These are phyloP conservation scores for Fusarium avenaceum DNA, from an alignment of 2,329 filamentous ascomycete species.

Conservation along the genomic window DNA sequence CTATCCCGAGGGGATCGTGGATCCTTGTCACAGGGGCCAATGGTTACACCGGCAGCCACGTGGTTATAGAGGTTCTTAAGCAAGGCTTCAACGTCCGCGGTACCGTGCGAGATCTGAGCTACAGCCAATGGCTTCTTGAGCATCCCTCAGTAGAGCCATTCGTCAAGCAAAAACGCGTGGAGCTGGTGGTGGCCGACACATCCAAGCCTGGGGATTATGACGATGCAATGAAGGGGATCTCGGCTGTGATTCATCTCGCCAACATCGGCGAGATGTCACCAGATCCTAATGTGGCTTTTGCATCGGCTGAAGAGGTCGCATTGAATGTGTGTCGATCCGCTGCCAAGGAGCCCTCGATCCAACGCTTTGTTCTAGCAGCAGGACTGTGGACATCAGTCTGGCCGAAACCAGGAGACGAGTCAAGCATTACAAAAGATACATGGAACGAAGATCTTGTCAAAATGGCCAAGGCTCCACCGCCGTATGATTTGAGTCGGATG, in stretches of 20 bases:
- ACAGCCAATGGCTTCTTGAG: constrained; percentile 37
- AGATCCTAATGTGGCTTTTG: constrained; percentile 35
- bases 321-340: constrained; percentile 39
- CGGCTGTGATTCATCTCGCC: constrained; percentile 39
- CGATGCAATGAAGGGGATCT: constrained; percentile 38
- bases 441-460: constrained; percentile 39
- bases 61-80: constrained; percentile 39
- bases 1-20: constrained; percentile 41
- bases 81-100: constrained; percentile 43
- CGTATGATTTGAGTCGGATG: constrained; percentile 26
- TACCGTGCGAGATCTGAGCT: constrained; percentile 32
- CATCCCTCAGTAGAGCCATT: constrained; percentile 25
- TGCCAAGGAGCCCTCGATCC: constrained; percentile 27
- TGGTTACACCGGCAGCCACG: constrained; percentile 40
- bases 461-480: constrained; percentile 34
- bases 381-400: constrained; percentile 37
- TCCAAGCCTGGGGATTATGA: constrained; percentile 33
- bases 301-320: constrained; percentile 28
- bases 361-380: constrained; percentile 39
- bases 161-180: constrained; percentile 19
- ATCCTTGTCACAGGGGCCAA: constrained; percentile 43
- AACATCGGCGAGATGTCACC: constrained; percentile 25
- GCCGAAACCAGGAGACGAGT: constrained; percentile 12
- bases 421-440: constrained; percentile 23
- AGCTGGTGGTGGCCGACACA: constrained; percentile 40